Evolutionary conservation across 2,329 filamentous ascomycete species (phyloP).

Genomic region (Aschersonia sp.): DNA sequence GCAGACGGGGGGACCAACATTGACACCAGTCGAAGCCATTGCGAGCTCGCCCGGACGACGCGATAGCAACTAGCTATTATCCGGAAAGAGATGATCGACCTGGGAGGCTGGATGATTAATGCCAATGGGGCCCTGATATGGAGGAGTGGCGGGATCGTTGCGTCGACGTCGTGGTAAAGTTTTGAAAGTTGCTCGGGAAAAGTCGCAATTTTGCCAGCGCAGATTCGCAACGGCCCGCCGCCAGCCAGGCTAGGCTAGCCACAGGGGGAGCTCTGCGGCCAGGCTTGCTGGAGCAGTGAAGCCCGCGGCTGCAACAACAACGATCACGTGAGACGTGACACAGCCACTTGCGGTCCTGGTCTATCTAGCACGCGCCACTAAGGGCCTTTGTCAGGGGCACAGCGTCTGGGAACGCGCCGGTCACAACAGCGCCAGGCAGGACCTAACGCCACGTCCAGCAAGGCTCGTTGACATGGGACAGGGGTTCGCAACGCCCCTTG

Average conservation of each 20-base stretch:
- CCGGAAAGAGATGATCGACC: constrained; percentile 19
- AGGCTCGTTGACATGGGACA: background rate
- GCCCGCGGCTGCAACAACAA: no score
- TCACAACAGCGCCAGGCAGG: no score
- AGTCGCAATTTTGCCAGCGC: constrained; percentile 29
- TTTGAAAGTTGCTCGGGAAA: constrained; percentile 29
- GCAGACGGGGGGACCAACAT: constrained; percentile 32
- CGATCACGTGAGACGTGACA: no score
- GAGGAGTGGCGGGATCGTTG: constrained; percentile 24
- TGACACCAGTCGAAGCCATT: constrained; percentile 58
- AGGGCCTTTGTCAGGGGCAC: no score
- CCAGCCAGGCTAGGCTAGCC: background rate
- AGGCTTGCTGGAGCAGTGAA: background rate
- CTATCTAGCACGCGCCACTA: no score
- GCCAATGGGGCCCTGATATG: constrained; percentile 29
- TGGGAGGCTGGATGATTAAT: constrained; percentile 21
- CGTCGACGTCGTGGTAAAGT: constrained; percentile 22
- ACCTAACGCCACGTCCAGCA: background rate
- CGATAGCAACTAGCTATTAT: constrained; percentile 21
- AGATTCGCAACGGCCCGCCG: constrained; percentile 4
- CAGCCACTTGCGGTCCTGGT: no score
- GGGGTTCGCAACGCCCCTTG: background rate
- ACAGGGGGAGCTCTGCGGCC: background rate
- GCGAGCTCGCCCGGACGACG: constrained; percentile 26
- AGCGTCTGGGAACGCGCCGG: no score